Base-by-base conservation (phyloP, 2,329 filamentous ascomycete species). In the Scytalidium sp. region DNA sequence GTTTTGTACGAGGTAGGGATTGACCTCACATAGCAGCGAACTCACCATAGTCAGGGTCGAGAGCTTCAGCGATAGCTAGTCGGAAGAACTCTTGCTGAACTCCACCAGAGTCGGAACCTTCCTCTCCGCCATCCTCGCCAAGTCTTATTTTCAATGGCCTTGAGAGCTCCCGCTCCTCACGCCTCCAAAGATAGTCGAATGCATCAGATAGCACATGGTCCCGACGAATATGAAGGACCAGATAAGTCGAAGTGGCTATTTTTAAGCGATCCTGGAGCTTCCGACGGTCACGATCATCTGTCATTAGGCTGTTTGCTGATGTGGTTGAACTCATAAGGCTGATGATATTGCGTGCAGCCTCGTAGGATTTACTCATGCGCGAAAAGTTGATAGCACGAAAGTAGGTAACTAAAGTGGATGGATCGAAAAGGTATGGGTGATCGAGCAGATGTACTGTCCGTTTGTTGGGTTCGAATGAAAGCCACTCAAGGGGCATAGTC, bases 81-180 rank as follows among this genome's bases (percentile, higher is more conserved):
- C 90, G 84, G 71, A 99, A 97, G 65, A 96, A 97, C 56, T 99
- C 94, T 65, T 96, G 92, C 60, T 97, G 93, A 1, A 99, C 92
- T 55, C 94, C 94, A 41, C 94, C 94, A 44, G 93, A 90, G 66
- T 99, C 94, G 27, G 95, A 83, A 0, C 94, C 94, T 65, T 95
- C 85, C 67, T 97, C 94, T 23, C 90, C 90, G 47, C 78, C 76
- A 27, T 90, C 85, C 63, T 90, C 87, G 3, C 91, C 91, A 50
- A 97, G 81, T 45, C 90, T 85, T 8, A 99, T 86, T 61, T 96
- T 96, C 27, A 99, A 71, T 1, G 94, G 94, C 21, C 90, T 83
- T 61, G 93, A 74, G 3, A 97, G 73, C 69, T 97, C 90, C 29
- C 88, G 79, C 61, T 84, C 83, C 67, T 97, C 86, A 29, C 91